Evolutionary conservation across 1,139 yeast genomes (phyloP).

Genomic region (Geotrichum bryndzae): DNA sequence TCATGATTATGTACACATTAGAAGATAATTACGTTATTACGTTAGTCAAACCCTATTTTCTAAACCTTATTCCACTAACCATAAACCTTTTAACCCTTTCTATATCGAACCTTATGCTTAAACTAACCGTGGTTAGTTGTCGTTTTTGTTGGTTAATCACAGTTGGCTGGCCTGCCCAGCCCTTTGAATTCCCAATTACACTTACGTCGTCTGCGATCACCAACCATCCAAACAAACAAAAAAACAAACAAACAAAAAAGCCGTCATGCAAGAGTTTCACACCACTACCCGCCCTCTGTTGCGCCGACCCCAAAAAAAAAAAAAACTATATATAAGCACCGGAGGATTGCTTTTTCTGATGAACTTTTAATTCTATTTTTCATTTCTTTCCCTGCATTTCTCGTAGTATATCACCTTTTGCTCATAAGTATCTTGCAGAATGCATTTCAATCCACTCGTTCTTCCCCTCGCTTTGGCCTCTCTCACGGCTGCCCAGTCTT

Average conservation of each 20-base stretch:
- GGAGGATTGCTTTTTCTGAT: neutral
- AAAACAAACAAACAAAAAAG: neutral
- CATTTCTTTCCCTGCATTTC: neutral
- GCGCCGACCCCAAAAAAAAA: neutral
- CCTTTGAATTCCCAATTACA: neutral
- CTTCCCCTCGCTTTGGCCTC: slow-evolving; percentile 7
- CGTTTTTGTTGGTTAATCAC: neutral
- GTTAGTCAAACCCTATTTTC: too few species aligned
- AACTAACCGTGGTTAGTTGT: neutral
- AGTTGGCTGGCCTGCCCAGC: neutral
- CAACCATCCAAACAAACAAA: neutral
- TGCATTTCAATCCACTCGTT: slow-evolving; percentile 1
- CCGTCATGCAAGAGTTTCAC: neutral
- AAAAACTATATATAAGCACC: neutral
- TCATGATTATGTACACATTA: too few species aligned
- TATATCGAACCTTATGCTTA: too few species aligned
- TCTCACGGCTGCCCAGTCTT: neutral
- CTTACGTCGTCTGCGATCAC: neutral
- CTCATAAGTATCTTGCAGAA: neutral
- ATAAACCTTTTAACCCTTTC: too few species aligned
- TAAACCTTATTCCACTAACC: too few species aligned
- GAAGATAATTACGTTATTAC: too few species aligned
- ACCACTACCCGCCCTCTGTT: neutral
- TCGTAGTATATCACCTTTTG: neutral
- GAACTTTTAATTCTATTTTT: neutral